Conservation (phyloP, 2,329 filamentous ascomycete genomes). For the Aspergillus novofumigatus region DNA sequence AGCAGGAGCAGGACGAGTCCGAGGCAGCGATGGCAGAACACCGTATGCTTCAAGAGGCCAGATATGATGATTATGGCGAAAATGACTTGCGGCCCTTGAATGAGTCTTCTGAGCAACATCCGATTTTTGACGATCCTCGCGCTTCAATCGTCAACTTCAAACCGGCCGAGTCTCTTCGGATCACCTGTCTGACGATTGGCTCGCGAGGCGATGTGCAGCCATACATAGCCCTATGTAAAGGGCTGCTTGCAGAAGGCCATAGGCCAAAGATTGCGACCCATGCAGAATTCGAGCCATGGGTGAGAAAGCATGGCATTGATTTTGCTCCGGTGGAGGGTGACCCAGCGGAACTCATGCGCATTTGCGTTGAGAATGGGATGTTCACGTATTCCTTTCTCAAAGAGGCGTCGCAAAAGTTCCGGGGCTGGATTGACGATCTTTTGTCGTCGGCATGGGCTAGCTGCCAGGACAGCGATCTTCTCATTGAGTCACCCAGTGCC, state of each 20-base stretch:
- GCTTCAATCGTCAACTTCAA: slow-evolving; percentile 91
- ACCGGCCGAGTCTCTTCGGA: slow-evolving; percentile 69
- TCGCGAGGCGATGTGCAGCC: slow-evolving; percentile 95
- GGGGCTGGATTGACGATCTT: slow-evolving; percentile 90
- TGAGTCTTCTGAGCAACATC: slow-evolving; percentile 51
- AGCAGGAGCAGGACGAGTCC: slow-evolving; percentile 66
- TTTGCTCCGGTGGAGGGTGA: slow-evolving; percentile 87
- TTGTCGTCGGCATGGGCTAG: slow-evolving; percentile 76
- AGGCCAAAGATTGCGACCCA: slow-evolving; percentile 85
- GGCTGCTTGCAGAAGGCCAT: slow-evolving; percentile 82
- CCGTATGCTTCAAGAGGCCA: slow-evolving; percentile 71
- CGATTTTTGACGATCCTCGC: slow-evolving; percentile 85
- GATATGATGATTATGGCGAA: slow-evolving; percentile 45
- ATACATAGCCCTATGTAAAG: slow-evolving; percentile 94
- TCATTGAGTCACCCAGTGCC: slow-evolving; percentile 92
- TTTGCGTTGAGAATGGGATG: slow-evolving; percentile 96
- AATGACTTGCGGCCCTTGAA: slow-evolving; percentile 21
- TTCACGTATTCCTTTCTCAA: slow-evolving; percentile 89
- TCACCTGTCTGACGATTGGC: slow-evolving; percentile 94
- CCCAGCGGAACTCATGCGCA: slow-evolving; percentile 87
- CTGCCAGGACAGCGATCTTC: slow-evolving; percentile 79
- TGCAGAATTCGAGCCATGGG: slow-evolving; percentile 81
- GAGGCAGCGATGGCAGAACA: slow-evolving; percentile 76
- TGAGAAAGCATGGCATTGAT: slow-evolving; percentile 88
- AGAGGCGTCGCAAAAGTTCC: slow-evolving; percentile 82